phyloP scores from a whole-genome alignment of 208 protist species.

The Spongospora subterranea region DNA sequence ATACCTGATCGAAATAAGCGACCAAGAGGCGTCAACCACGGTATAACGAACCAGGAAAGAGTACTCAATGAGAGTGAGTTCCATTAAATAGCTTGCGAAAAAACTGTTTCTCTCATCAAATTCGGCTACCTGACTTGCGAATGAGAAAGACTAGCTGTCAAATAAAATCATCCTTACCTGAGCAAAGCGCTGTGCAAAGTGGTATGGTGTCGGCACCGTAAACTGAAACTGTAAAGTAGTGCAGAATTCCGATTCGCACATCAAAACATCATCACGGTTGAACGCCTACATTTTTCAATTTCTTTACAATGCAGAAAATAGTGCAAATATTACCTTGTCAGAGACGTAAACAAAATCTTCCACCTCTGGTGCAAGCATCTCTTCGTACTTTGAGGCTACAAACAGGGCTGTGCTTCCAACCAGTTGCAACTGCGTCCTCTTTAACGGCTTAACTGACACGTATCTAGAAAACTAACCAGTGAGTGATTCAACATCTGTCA shows the following conservation, averaged over 20 bases:
- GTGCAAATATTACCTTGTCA: conserved; percentile 80
- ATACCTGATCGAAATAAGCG: too few species aligned
- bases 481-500: background rate
- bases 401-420: conserved; percentile 92
- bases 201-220: background rate
- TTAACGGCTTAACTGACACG: conserved; percentile 64
- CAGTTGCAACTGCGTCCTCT: conserved; percentile 88
- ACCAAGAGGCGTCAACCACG: too few species aligned
- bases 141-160: background rate
- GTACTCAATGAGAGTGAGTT: conserved; percentile 17
- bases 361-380: conserved; percentile 88
- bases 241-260: conserved; percentile 50
- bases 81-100: conserved; percentile 54
- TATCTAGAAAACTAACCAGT: background rate
- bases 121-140: background rate
- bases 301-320: background rate
- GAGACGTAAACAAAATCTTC: conserved; percentile 86
- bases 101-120: conserved; percentile 13
- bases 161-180: background rate
- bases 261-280: conserved; percentile 45
- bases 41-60: background rate
- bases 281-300: background rate
- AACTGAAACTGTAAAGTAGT: background rate
- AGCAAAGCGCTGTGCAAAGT: conserved; percentile 30
- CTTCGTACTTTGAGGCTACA: conserved; percentile 96